Conservation (phyloP, 2,329 filamentous ascomycete genomes). For the Fusarium subtropicale region DNA sequence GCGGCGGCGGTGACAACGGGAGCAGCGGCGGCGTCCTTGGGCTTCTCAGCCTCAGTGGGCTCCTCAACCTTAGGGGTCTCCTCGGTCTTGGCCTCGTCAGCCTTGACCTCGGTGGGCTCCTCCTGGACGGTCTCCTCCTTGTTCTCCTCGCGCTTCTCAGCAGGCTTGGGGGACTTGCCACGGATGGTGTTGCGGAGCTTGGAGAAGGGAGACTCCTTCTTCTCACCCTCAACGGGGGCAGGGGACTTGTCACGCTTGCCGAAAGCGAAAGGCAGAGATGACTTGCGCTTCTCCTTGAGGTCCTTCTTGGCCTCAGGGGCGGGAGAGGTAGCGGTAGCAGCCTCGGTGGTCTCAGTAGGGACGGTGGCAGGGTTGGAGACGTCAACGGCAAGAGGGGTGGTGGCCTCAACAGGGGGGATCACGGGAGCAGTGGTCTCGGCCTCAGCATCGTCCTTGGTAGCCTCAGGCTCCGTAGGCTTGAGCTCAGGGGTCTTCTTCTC, state of each 20-base stretch:
- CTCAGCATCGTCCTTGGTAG: constrained; percentile 59
- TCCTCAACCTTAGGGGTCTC: constrained; percentile 65
- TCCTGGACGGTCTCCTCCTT: constrained; percentile 54
- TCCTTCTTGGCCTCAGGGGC: constrained; percentile 70
- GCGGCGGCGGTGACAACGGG: constrained; percentile 65
- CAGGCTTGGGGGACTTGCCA: constrained; percentile 57
- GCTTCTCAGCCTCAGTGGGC: constrained; percentile 59
- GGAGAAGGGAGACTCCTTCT: constrained; percentile 67
- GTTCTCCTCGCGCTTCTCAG: constrained; percentile 52
- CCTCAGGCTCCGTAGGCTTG: constrained; percentile 55
- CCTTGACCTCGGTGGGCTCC: constrained; percentile 55
- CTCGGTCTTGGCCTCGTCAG: constrained; percentile 53
- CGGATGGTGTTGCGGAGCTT: constrained; percentile 70
- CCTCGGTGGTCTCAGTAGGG: constrained; percentile 61
- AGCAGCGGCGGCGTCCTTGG: constrained; percentile 56
- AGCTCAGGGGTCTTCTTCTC: constrained; percentile 69
- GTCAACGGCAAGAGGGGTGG: constrained; percentile 67
- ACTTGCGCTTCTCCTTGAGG: constrained; percentile 85
- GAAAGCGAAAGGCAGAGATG: constrained; percentile 78
- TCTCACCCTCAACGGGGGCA: constrained; percentile 71
- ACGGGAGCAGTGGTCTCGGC: constrained; percentile 67
- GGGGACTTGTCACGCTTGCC: constrained; percentile 79
- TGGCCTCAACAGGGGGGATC: constrained; percentile 69
- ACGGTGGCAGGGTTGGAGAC: constrained; percentile 61
- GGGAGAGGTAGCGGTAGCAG: constrained; percentile 53